Evolutionary conservation across 1,284 basidiomycete genomes (phyloP), one percentile per base, ranked within the genome.

Genomic region (Cryptococcus sp.): DNA sequence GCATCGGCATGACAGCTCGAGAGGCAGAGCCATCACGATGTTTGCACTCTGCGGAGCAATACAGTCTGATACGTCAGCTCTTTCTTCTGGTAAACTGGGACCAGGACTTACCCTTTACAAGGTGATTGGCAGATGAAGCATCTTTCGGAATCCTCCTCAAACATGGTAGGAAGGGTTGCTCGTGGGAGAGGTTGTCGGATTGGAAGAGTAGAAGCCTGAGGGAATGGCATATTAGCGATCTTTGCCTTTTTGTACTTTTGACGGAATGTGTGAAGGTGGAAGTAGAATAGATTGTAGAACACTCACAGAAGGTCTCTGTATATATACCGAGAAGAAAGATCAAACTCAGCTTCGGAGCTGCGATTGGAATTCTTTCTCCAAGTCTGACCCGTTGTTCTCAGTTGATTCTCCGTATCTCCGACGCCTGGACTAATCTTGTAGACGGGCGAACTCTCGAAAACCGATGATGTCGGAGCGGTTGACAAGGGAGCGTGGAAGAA

Each of bases 111-210:
- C 66, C 71, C 72, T 58, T 67, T 69, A 58, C 64, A 69, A 35
- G 71, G 63, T 55, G 58, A 52, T 57, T 71, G 65, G 61, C 73
- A 75, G 59, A 73, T 75, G 60, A 71, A 73, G 63, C 73, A 75
- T 51, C 67, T 59, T 52, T 71, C 70, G 51, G 70, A 70, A 51
- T 72, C 72, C 52, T 73, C 72, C 57, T 75, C 73, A 48, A 75
- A 75, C 73, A 75, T 75, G 60, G 55, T 70, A 41, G 58, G 41
- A 8, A 68, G 58, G 7, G 49, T 34, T n/a, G 55, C 52, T 10
- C 52, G 57, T 31, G 47, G 49, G 43, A 37, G 37, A 10, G 49
- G 49, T 41, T 10, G 10, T 41, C 38, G 38, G 10, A 41, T 10
- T 10, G 38, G 38, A 41, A 41, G 38, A n/a, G 38, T 41, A 10